These are phyloP conservation scores for Akanthomyces lecanii DNA, from an alignment of 2,329 filamentous ascomycete species.

Conservation along the genomic window DNA sequence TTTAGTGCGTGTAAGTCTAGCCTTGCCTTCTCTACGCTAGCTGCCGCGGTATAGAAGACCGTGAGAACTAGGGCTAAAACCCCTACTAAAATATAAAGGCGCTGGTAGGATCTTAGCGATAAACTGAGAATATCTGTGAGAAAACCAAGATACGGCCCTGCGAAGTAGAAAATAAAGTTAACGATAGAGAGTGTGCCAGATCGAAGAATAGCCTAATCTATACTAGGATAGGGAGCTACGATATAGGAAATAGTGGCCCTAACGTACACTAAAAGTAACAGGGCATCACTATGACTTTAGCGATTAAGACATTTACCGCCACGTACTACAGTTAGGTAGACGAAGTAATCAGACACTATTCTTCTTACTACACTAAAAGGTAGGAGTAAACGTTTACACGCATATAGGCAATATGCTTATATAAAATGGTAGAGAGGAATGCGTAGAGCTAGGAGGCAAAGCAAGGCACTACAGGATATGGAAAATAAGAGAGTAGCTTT, in stretches of 20 bases:
- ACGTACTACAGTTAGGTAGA: conserved; percentile 7
- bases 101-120: neutral
- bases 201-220: neutral
- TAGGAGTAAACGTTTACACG: neutral
- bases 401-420: neutral
- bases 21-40: neutral
- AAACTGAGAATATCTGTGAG: neutral
- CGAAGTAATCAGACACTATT: neutral
- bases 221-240: neutral
- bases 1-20: neutral
- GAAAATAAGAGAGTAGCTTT: neutral
- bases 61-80: neutral
- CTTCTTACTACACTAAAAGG: neutral
- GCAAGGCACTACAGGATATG: neutral
- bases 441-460: neutral
- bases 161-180: neutral
- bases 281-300: neutral
- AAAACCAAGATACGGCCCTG: neutral
- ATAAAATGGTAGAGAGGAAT: neutral
- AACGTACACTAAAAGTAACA: neutral
- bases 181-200: neutral
- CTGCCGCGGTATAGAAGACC: neutral
- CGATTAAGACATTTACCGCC: conserved; percentile 6
- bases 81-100: neutral
- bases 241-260: neutral